Base-by-base conservation (phyloP, 345 rosid species). In the Syzygium oleosum region DNA sequence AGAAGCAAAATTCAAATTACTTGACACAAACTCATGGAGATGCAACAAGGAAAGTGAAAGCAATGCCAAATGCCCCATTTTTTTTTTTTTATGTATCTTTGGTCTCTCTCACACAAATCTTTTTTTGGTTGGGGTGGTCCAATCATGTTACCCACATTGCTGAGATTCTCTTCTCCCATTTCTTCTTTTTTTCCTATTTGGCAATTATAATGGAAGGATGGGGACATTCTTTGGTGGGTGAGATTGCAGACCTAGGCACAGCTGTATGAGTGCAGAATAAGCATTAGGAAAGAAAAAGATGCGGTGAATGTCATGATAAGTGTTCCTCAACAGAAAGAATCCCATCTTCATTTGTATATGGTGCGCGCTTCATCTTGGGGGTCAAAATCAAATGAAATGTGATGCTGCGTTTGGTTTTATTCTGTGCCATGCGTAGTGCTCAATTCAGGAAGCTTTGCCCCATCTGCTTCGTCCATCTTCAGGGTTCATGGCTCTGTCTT, bases 1-100 rank as follows among this genome's bases (percentile, higher is more conserved):
- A 34, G 43, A 68, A 68, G 43, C 78, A 16, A 65, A 65, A 65
- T 14, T 29, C 3, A 9, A 58, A 9, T 34, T 19, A 22, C 80
- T 73, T 34, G 23, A 73, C 7, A 13, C 49, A 34, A 21, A 9
- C 49, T 73, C 80, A 73, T 34, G 25, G 25, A 16, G 80, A 73
- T 73, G 49, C 78, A 34, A 19, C 80, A 73, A 73, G 80, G 13
- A 73, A 34, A 68, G 13, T 1, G 13, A 19, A 23, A 4, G 46
- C 25, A 68, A 21, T 68, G 80, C 13, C 46, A 9, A 34, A 34
- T 4, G 9, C 34, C 78, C 43, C 78, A 16, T 31, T 65, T 31
- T 31, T 58, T 0, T 23, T 4, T 56, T 23, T 1, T 27, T 25
- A 1, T 1, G 12, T 59, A 4, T 58, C 11, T 15, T n/a, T 63